Evolutionary conservation across 768 basidiomycete genomes (phyloP).

Genomic region (Suillus alpinus): DNA sequence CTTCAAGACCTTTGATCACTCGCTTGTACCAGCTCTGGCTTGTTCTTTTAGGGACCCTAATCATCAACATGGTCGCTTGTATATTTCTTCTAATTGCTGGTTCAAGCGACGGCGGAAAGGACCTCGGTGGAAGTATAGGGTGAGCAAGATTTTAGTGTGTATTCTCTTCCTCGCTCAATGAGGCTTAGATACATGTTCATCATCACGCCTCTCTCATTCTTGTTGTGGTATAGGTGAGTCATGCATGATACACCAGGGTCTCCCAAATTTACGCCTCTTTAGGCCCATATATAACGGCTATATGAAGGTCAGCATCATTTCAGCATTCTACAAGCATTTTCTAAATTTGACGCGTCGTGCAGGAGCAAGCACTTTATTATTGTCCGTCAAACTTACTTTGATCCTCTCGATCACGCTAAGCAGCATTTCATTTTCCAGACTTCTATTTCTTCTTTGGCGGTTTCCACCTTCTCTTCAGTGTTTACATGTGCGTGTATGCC

Average conservation of each 20-base stretch:
- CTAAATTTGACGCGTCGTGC: conserved; percentile 20
- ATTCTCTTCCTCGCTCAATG: neutral
- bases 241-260: conserved; percentile 7
- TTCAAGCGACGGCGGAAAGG: conserved; percentile 68
- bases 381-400: conserved; percentile 51
- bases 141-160: conserved; percentile 32
- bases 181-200: conserved; percentile 68
- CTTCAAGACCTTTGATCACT: conserved; percentile 74
- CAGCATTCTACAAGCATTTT: conserved; percentile 22
- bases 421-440: conserved; percentile 47
- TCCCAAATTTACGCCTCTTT: conserved; percentile 10
- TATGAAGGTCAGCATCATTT: conserved; percentile 69
- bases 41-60: conserved; percentile 73
- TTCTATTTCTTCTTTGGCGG: conserved; percentile 96
- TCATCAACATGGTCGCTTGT: conserved; percentile 89
- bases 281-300: conserved; percentile 97
- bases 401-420: conserved; percentile 16
- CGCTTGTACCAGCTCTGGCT: conserved; percentile 95
- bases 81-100: conserved; percentile 83
- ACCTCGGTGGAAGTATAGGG: conserved; percentile 82
- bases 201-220: conserved; percentile 77
- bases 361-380: conserved; percentile 94
- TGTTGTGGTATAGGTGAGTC: conserved; percentile 91
- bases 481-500: conserved; percentile 72
- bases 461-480: conserved; percentile 88